Evolutionary conservation across 169 alveolate species (phyloP).

Genomic region (Cryptosporidium meleagridis): DNA sequence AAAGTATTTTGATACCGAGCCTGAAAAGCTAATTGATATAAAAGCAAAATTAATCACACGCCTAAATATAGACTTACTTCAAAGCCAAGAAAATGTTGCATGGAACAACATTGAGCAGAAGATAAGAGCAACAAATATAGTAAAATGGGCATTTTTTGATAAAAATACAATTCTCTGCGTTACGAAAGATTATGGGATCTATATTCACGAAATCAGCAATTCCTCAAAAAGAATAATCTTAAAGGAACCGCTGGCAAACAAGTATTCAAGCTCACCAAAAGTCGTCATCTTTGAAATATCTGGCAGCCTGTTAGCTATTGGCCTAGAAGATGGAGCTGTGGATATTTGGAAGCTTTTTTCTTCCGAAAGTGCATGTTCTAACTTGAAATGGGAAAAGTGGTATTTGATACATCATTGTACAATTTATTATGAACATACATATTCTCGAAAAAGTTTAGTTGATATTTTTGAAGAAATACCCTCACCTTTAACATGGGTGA

Average conservation of each 20-base stretch:
- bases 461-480: not conserved
- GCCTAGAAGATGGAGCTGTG: slow-evolving; percentile 11
- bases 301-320: slow-evolving; percentile 2
- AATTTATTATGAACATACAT: slow-evolving; percentile 5
- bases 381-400: not conserved
- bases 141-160: slow-evolving; percentile 25
- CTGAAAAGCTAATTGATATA: not conserved
- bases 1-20: not conserved
- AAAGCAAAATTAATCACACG: slow-evolving; percentile 1
- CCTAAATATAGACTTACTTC: not conserved
- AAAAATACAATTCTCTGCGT: not conserved
- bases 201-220: not conserved
- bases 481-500: slow-evolving; percentile 20
- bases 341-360: slow-evolving; percentile 20
- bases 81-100: not conserved
- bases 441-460: not conserved
- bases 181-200: slow-evolving; percentile 32
- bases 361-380: not conserved
- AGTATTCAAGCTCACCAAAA: not conserved
- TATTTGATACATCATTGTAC: not conserved
- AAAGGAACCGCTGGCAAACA: not conserved
- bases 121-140: not conserved
- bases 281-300: slow-evolving; percentile 18
- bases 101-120: not conserved
- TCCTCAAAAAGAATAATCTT: not conserved